Conservation (phyloP, 139 green algal genomes). For the Coccomyxa sp. region DNA sequence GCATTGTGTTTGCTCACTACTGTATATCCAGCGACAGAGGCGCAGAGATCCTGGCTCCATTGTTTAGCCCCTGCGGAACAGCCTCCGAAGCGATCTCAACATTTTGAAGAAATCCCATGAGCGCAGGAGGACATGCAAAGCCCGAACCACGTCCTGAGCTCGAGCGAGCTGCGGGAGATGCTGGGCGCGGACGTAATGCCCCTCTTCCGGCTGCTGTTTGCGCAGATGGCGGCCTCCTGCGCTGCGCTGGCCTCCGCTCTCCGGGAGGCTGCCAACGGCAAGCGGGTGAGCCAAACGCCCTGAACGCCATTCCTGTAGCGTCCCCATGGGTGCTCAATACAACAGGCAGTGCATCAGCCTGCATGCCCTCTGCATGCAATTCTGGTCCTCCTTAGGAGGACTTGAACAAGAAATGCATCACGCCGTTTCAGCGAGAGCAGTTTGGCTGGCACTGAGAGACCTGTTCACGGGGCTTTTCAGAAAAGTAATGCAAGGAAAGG, state of each 20-base stretch:
- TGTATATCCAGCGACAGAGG: no score
- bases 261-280: not conserved
- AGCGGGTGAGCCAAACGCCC: not conserved
- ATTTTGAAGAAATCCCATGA: no score
- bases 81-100: no score
- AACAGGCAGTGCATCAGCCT: no score
- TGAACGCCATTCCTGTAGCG: no score
- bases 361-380: no score
- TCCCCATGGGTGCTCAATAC: no score
- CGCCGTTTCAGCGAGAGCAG: not conserved
- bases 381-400: not conserved
- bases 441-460: not conserved
- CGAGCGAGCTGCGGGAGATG: not conserved
- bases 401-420: not conserved
- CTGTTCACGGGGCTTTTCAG: not conserved
- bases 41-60: no score
- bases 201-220: not conserved
- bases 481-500: not conserved
- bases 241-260: not conserved
- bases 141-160: not conserved
- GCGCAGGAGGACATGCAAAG: not conserved
- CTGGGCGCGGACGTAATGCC: not conserved
- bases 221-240: conserved; percentile 8
- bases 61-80: no score
- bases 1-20: no score